Conservation (phyloP, 306 rosid species). For the Castanea mollissima region DNA sequence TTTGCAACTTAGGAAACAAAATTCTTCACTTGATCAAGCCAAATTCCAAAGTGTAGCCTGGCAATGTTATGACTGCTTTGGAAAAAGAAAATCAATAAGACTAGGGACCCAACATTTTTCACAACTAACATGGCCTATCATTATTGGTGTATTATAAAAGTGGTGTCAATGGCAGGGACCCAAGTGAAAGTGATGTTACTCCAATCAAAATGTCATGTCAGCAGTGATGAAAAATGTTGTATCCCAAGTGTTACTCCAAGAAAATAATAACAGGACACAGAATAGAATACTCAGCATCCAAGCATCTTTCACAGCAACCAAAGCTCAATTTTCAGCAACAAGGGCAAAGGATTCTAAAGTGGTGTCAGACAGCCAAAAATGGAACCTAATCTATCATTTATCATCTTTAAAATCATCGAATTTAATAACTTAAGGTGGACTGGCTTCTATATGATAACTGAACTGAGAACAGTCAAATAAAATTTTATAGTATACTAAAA, state of each 20-base stretch:
- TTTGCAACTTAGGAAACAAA: neutral
- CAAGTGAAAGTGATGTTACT: too few species aligned
- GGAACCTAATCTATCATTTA: neutral
- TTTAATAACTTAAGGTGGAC: neutral
- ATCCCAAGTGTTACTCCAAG: too few species aligned
- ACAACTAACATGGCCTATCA: too few species aligned
- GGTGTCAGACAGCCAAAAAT: neutral
- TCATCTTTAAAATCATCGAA: neutral
- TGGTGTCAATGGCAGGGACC: too few species aligned
- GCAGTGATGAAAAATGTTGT: too few species aligned
- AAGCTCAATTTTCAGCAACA: neutral
- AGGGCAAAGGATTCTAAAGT: neutral
- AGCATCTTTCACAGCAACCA: neutral
- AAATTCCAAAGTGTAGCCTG: neutral
- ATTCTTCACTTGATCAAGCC: neutral
- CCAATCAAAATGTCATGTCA: too few species aligned
- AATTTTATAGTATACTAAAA: neutral
- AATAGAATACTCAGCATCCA: neutral
- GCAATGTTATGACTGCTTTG: neutral
- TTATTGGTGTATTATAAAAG: too few species aligned
- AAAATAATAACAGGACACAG: neutral
- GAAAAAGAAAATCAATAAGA: too few species aligned
- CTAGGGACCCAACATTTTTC: too few species aligned
- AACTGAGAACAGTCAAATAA: neutral
- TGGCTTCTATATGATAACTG: neutral